Base-by-base conservation (phyloP, 768 basidiomycete species). In the Chiua virens region DNA sequence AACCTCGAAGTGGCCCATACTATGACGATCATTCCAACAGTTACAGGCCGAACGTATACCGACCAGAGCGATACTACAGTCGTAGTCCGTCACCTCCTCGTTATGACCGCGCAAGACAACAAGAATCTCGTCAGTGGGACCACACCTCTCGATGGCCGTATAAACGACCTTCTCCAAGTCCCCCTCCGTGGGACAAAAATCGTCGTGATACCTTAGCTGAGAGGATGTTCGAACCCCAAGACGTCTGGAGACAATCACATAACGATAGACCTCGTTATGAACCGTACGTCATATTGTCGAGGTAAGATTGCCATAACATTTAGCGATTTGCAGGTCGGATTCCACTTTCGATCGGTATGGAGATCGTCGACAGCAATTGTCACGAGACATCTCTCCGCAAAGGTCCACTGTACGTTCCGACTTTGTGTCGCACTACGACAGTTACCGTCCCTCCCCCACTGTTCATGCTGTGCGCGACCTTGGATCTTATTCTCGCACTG, bases 211-310 rank as follows among this genome's bases (percentile, higher is more conserved):
- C 64, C 50, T 66, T 73, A 42, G 71, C 75, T 13, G 71, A 78
- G 52, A 75, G 85, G 56, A 80, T 83, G 74, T 83, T 89, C 61
- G 88, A 89, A 62, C 86, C 87, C 28, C 86, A 85, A 30, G 83
- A 86, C 18, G 69, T 73, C 28, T 89, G 88, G 87, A 86, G 83
- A 62, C 79, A 85, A 56, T 67, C 70, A 9, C 81, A 81, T 57
- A 60, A 60, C 43, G 80, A 82, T 59, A 74, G 75, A 57, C 62
- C 72, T 32, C 71, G 75, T 56, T 62, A 66, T 41, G 79, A 76
- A 57, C 61, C 56, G 77, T 76, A 70, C 62, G 72, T 73, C 53
- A 37, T 44, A 52, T 56, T 39, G 34, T 47, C 50, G 44, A 62
- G 57, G 63, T 63, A 61, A 58, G 45, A 50, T 56, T 47, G 35